These are phyloP conservation scores for Cymbopogon flexuosus DNA, from an alignment of 202 grass and related monocot species.

Conservation along the genomic window DNA sequence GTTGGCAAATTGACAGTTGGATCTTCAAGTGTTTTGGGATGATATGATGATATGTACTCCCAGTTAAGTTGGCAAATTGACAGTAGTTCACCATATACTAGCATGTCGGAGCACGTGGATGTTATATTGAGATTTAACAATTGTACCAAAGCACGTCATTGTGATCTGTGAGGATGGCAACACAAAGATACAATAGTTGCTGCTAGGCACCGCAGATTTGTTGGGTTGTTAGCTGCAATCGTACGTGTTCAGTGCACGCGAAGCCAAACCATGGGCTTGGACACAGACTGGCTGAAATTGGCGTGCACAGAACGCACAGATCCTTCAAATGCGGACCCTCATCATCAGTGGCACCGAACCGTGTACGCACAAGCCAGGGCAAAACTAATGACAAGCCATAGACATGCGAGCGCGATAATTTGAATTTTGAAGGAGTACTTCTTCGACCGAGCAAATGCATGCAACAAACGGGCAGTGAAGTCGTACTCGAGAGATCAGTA, in stretches of 20 bases:
- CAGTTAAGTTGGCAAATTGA: no score
- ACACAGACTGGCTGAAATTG: not conserved
- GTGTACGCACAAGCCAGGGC: not conserved
- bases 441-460: not conserved
- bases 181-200: not conserved
- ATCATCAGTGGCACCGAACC: not conserved
- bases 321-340: not conserved
- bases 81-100: not conserved
- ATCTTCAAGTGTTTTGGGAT: not conserved
- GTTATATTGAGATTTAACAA: not conserved
- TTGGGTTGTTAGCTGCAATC: not conserved
- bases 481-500: not conserved
- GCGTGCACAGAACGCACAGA: not conserved
- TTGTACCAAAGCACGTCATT: not conserved
- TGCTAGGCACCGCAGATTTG: not conserved
- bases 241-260: conserved; percentile 22
- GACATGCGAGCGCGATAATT: not conserved
- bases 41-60: no score
- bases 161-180: conserved; percentile 24
- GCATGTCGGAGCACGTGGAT: not conserved
- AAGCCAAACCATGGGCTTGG: not conserved
- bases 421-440: no score
- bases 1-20: not conserved
- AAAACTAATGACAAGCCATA: not conserved
- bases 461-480: not conserved